Percentiles rank a stretch among this genome's conserved stretches.
Evolutionary conservation across 192 early-diverging fungal genomes (phyloP).

Genomic region (Fimicolochytrium jonesii): DNA sequence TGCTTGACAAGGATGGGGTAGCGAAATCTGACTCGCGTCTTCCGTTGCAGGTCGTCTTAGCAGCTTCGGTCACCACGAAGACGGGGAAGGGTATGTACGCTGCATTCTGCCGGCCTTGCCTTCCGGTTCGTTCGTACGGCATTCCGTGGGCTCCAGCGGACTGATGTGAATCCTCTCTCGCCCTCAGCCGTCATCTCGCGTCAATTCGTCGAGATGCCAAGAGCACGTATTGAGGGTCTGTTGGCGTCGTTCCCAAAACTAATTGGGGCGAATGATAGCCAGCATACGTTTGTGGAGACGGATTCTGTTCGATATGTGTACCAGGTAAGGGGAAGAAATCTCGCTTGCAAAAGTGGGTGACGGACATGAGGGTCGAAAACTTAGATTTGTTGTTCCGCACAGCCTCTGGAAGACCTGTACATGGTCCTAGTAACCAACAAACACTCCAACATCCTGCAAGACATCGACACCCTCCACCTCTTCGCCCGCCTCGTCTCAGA

Average conservation of each 20-base stretch:
- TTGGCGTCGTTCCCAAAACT: slow-evolving; percentile 97
- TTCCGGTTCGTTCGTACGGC: background rate
- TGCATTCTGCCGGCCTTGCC: background rate
- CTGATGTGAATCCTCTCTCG: background rate
- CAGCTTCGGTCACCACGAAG: slow-evolving; percentile 88
- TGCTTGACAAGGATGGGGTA: too few species aligned
- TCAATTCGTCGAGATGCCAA: slow-evolving; percentile 96
- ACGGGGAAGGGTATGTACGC: slow-evolving; percentile 76
- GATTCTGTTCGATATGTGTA: slow-evolving; percentile 97
- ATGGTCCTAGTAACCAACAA: slow-evolving; percentile 96
- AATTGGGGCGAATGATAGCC: slow-evolving; percentile 72
- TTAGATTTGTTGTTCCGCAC: too few species aligned
- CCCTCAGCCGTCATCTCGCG: slow-evolving; percentile 48
- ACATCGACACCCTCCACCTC: slow-evolving; percentile 93
- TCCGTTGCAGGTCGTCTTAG: slow-evolving; percentile 93
- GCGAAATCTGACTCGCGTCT: too few species aligned
- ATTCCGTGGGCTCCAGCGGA: background rate
- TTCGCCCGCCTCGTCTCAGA: slow-evolving; percentile 90
- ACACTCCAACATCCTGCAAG: slow-evolving; percentile 94
- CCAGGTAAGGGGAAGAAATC: slow-evolving; percentile 54
- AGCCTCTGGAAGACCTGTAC: slow-evolving; percentile 93
- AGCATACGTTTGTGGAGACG: slow-evolving; percentile 97
- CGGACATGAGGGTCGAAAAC: background rate
- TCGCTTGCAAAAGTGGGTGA: too few species aligned
- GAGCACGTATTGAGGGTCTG: slow-evolving; percentile 93